These are phyloP conservation scores for Nigrospora sphaerica DNA, from an alignment of 2,329 filamentous ascomycete species.

Conservation along the genomic window DNA sequence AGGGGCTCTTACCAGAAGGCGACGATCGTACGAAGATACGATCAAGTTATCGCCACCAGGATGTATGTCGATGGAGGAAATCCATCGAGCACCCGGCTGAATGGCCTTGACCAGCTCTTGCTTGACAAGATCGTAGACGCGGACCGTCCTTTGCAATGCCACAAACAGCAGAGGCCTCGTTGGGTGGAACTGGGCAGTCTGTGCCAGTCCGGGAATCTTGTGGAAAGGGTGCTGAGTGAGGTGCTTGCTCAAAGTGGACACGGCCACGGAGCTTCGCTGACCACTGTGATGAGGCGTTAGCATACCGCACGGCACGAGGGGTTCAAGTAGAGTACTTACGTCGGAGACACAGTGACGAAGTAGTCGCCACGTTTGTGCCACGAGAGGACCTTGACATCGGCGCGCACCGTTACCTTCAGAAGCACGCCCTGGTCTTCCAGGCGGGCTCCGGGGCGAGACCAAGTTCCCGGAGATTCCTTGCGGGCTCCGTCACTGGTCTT, in stretches of 20 bases:
- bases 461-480: constrained; percentile 73
- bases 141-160: constrained; percentile 86
- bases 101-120: constrained; percentile 90
- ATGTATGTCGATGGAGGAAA: constrained; percentile 89
- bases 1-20: constrained; percentile 50
- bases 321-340: constrained; percentile 11
- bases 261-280: constrained; percentile 74
- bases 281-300: constrained; percentile 27
- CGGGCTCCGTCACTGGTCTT: constrained; percentile 47
- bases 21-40: constrained; percentile 88
- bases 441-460: constrained; percentile 69
- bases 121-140: constrained; percentile 86
- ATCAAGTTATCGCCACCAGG: constrained; percentile 90
- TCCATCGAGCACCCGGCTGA: constrained; percentile 88
- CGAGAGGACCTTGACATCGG: constrained; percentile 76
- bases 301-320: too few relatives aligned
- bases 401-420: constrained; percentile 71
- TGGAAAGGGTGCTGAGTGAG: constrained; percentile 93
- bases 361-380: constrained; percentile 96
- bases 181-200: constrained; percentile 92
- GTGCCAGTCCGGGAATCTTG: constrained; percentile 63
- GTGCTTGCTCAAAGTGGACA: constrained; percentile 93
- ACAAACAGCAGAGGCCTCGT: constrained; percentile 91
- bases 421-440: constrained; percentile 74
- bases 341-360: constrained; percentile 83